These are phyloP conservation scores for Hemisphaericaspora subhashii DNA, from an alignment of 1,139 yeast genomes.

Conservation along the genomic window DNA sequence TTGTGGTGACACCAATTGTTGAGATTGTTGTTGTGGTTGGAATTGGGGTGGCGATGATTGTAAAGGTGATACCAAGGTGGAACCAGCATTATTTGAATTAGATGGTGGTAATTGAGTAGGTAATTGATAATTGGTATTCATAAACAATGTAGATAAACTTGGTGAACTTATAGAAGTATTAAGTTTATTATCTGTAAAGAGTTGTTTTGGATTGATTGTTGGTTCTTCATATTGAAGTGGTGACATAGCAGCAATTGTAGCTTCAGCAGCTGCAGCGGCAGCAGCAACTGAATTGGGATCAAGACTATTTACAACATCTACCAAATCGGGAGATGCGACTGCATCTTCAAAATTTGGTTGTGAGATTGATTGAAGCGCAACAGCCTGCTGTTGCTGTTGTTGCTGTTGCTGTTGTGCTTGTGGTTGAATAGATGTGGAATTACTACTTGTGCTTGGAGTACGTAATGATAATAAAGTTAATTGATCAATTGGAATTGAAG, in stretches of 20 bases:
- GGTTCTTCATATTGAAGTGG: conserved; percentile 17
- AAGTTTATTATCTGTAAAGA: conserved; percentile 19
- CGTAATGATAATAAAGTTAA: conserved; percentile 28
- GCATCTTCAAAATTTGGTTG: conserved; percentile 12
- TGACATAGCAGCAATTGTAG: conserved; percentile 7
- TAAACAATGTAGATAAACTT: conserved; percentile 15
- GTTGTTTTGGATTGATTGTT: conserved; percentile 37
- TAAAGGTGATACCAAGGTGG: conserved; percentile 17
- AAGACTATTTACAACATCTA: conserved; percentile 9
- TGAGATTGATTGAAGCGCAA: conserved; percentile 8
- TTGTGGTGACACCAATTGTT: conserved; percentile 2
- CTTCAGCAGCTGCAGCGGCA: conserved; percentile 15
- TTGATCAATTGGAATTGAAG: conserved; percentile 28
- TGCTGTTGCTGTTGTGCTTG: not conserved
- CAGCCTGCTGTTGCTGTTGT: conserved; percentile 6
- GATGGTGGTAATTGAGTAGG: conserved; percentile 19
- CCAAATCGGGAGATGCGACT: conserved; percentile 5
- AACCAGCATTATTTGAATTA: conserved; percentile 9
- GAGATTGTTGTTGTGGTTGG: conserved; percentile 8
- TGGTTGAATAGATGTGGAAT: too few relatives aligned
- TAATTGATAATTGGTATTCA: conserved; percentile 9
- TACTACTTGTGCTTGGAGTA: conserved; percentile 11
- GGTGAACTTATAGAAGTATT: conserved; percentile 18
- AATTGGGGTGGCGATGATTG: conserved; percentile 8
- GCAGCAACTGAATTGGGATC: conserved; percentile 12